Evolutionary conservation across 2,329 filamentous ascomycete species (phyloP).

Genomic region (Fusarium sp.): DNA sequence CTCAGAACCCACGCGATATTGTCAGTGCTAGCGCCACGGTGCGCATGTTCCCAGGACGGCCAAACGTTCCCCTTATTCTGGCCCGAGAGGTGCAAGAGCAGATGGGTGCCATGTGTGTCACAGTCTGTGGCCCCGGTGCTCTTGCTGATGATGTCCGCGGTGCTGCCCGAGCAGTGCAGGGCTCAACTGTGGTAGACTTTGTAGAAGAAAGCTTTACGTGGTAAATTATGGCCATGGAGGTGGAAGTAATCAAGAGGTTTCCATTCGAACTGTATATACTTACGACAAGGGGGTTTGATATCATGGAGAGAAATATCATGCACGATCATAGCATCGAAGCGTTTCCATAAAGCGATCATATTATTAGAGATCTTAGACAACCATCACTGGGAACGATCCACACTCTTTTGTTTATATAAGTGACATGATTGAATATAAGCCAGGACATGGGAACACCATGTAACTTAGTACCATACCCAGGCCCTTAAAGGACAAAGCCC

Average conservation of each 20-base stretch:
- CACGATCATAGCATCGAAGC: constrained; percentile 28
- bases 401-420: not conserved
- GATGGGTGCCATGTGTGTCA: constrained; percentile 89
- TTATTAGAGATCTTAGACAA: constrained; percentile 16
- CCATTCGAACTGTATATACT: constrained; percentile 50
- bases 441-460: not conserved
- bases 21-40: constrained; percentile 82
- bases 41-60: constrained; percentile 91
- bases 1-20: constrained; percentile 85
- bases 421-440: not conserved
- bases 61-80: constrained; percentile 83
- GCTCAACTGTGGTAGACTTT: constrained; percentile 76
- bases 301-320: constrained; percentile 29
- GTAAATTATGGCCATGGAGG: constrained; percentile 51
- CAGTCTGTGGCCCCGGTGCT: constrained; percentile 80
- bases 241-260: constrained; percentile 28
- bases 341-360: constrained; percentile 38
- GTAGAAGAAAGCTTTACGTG: constrained; percentile 82
- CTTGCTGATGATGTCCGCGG: constrained; percentile 81
- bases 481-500: not conserved
- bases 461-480: not conserved
- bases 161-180: constrained; percentile 73
- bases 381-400: not conserved
- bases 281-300: constrained; percentile 34
- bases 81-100: constrained; percentile 84